Evolutionary conservation across 164 flowering plant genomes (phyloP).

Genomic region (Chimonanthus praecox): DNA sequence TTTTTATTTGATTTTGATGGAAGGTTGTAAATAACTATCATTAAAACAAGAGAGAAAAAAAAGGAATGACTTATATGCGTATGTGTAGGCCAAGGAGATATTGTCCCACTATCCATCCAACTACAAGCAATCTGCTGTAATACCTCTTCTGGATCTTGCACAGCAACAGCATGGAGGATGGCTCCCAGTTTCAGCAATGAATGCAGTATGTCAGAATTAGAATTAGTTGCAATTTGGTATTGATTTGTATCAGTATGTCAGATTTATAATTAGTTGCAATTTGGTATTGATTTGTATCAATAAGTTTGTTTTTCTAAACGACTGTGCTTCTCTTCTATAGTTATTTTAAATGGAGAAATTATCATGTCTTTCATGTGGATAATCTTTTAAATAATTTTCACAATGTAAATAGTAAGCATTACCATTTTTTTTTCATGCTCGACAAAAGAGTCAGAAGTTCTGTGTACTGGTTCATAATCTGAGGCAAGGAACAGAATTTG

Average conservation of each 20-base stretch:
- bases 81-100: constrained; percentile 71
- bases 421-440: not conserved
- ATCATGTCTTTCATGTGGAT: not conserved
- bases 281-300: not conserved
- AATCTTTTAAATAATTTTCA: too few relatives aligned
- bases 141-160: constrained; percentile 97
- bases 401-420: not conserved
- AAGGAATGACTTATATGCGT: not conserved
- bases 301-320: not conserved
- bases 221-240: not conserved
- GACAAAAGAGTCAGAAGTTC: not conserved
- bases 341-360: constrained; percentile 2
- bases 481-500: not conserved
- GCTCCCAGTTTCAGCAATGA: constrained; percentile 98
- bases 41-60: too few relatives aligned
- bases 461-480: not conserved
- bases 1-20: constrained; percentile 1
- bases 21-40: not conserved
- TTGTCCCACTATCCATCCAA: constrained; percentile 94
- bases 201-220: constrained; percentile 57
- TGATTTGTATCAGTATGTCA: not conserved
- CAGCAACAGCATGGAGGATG: constrained; percentile 99
- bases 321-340: constrained; percentile 1
- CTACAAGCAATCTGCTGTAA: constrained; percentile 97
- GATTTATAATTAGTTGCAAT: constrained; percentile 1